A percentile compares a stretch with the other conserved stretches of the same genome.
phyloP scores from a whole-genome alignment of 768 basidiomycete species.

The Sistotremastrum niveocremeum region DNA sequence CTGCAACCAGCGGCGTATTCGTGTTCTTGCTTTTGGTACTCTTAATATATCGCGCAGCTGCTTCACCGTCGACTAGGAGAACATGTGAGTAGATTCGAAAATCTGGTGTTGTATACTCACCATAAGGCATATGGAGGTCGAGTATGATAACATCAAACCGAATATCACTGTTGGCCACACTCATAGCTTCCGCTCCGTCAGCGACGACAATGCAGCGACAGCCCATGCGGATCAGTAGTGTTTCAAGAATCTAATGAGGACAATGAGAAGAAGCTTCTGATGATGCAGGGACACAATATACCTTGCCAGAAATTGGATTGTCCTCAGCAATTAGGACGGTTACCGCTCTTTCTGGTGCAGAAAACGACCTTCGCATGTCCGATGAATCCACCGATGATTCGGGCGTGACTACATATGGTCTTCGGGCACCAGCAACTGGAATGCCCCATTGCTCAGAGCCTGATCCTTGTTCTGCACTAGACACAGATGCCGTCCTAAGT shows the following conservation, averaged over 20 bases:
- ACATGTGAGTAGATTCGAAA: not conserved
- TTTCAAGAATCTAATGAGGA: slow-evolving; percentile 60
- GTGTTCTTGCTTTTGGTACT: slow-evolving; percentile 93
- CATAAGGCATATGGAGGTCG: slow-evolving; percentile 90
- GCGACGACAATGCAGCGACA: slow-evolving; percentile 93
- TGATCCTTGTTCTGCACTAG: slow-evolving; percentile 65
- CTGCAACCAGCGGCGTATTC: slow-evolving; percentile 82
- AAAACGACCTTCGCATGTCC: slow-evolving; percentile 62
- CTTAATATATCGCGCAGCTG: slow-evolving; percentile 94
- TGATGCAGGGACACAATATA: too few relatives aligned
- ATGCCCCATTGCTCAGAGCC: slow-evolving; percentile 64
- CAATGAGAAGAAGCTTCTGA: too few relatives aligned
- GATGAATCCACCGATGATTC: slow-evolving; percentile 80
- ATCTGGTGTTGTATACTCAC: slow-evolving; percentile 36
- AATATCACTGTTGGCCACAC: slow-evolving; percentile 94
- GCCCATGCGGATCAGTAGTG: slow-evolving; percentile 81
- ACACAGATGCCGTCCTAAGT: slow-evolving; percentile 74
- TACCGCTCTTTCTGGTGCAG: slow-evolving; percentile 76
- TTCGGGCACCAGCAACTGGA: slow-evolving; percentile 36
- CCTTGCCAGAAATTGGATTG: slow-evolving; percentile 91
- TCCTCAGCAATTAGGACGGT: slow-evolving; percentile 94
- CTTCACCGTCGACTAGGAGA: slow-evolving; percentile 75
- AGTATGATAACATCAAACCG: slow-evolving; percentile 94
- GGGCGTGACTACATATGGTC: slow-evolving; percentile 50
- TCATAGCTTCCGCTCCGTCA: slow-evolving; percentile 93